Conservation (phyloP, 192 early-diverging fungal species). For the Coemansia sp. region DNA sequence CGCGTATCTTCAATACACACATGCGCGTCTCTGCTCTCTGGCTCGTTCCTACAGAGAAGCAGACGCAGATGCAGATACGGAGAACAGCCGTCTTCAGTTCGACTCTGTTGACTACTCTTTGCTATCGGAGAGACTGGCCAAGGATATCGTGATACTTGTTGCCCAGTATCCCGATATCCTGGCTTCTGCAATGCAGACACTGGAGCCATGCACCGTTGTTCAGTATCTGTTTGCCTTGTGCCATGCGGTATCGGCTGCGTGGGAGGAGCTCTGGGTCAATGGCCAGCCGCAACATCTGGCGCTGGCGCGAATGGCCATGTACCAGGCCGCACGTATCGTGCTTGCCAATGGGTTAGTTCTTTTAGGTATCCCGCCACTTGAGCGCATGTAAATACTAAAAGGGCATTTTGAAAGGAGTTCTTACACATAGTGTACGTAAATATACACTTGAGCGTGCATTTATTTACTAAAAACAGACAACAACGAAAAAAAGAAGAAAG, state of each 20-base stretch:
- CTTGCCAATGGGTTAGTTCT: slow-evolving; percentile 83
- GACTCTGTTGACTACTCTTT: slow-evolving; percentile 62
- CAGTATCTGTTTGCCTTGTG: slow-evolving; percentile 80
- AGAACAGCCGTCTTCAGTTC: slow-evolving; percentile 15
- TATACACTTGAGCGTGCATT: neutral
- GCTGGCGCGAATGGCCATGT: slow-evolving; percentile 85
- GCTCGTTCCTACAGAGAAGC: slow-evolving; percentile 73
- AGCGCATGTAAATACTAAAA: slow-evolving; percentile 75
- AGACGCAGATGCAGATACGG: neutral
- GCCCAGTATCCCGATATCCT: slow-evolving; percentile 86
- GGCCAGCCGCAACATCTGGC: slow-evolving; percentile 71
- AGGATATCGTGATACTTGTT: slow-evolving; percentile 70
- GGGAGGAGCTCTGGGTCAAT: slow-evolving; percentile 75
- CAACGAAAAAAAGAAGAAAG: neutral
- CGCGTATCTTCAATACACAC: slow-evolving; percentile 98
- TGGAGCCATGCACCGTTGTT: slow-evolving; percentile 87
- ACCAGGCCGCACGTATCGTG: slow-evolving; percentile 76
- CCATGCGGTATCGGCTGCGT: slow-evolving; percentile 75
- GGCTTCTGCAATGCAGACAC: slow-evolving; percentile 56
- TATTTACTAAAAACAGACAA: slow-evolving; percentile 6
- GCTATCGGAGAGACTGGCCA: slow-evolving; percentile 69
- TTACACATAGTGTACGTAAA: neutral
- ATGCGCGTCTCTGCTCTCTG: slow-evolving; percentile 93
- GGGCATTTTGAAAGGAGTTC: slow-evolving; percentile 1
- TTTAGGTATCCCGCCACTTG: slow-evolving; percentile 79